Base-by-base conservation (phyloP, 2,329 filamentous ascomycete genomes). In the Daldinia eschscholtzii region DNA sequence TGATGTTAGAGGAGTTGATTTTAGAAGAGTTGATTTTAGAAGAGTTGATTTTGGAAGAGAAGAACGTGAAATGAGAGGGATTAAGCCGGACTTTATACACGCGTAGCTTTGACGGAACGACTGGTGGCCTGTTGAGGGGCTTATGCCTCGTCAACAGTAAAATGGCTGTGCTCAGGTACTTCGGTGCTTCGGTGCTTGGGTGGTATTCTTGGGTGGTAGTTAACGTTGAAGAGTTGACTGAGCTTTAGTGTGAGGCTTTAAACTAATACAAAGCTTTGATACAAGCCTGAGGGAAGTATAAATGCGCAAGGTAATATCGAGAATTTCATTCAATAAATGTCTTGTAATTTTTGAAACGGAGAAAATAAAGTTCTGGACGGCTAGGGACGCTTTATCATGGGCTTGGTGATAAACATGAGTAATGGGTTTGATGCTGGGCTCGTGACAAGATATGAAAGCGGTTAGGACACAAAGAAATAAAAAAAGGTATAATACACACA, bases 391-490 rank as follows among this genome's bases (percentile, higher is more conserved):
- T 62, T 62, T 57, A 60, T 60, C 18, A 61, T 60, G n/a, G 42
- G 48, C 26, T 48, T 33, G 30, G 57, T 26, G 52, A 55, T 41
- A 37, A 28, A 50, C 37, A 57, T 52, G 56, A 66, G 59, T 68
- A 59, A 64, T 61, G 55, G 46, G 37, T 44, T 30, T 46, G 18
- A 13, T 46, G 60, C 35, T 64, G 50, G 63, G 64, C 60, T 35
- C 60, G 66, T 71, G 69, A 71, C 57, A 33, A 28, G 2, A 42
- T n/a, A 55, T 68, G 30, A 66, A 70, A 68, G 52, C 60, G 63
- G 63, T 37, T 66, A 42, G 48, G 57, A 52, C 44, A 66, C 55
- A 67, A 71, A 69, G 61, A 48, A 62, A 28, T 37, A 37, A 12
- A 55, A 6, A 60, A 15, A 12, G 13, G 56, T 13, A 60, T 6